These are phyloP conservation scores for Amanita phalloides DNA, from an alignment of 768 basidiomycete species.

Conservation along the genomic window DNA sequence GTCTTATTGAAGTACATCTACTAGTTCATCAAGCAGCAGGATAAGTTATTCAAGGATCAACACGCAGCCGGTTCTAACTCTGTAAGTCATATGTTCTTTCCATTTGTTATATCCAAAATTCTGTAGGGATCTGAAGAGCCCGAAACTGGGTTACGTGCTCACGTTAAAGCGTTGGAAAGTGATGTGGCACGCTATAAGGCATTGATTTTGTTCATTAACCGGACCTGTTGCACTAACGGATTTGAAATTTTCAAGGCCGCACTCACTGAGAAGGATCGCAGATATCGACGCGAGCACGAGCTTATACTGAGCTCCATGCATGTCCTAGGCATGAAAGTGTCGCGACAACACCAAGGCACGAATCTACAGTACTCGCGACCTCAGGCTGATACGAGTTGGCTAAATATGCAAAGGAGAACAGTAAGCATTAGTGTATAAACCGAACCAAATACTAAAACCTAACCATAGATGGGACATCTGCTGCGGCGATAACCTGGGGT, in stretches of 20 bases:
- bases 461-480: not conserved
- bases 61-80: conserved; percentile 46
- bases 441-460: not conserved
- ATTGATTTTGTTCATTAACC: conserved; percentile 1
- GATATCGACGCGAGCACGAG: conserved; percentile 69
- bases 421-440: conserved; percentile 15
- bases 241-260: not conserved
- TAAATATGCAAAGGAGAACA: conserved; percentile 52
- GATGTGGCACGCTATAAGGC: conserved; percentile 53
- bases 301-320: conserved; percentile 75
- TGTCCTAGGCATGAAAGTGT: conserved; percentile 50
- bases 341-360: conserved; percentile 49
- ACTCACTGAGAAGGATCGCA: conserved; percentile 44
- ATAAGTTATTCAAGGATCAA: conserved; percentile 80
- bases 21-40: conserved; percentile 89
- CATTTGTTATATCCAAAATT: not conserved
- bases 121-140: conserved; percentile 55
- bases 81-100: conserved; percentile 22
- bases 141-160: conserved; percentile 51
- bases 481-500: not conserved
- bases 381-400: conserved; percentile 51
- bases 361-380: conserved; percentile 29
- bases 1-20: conserved; percentile 16
- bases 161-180: conserved; percentile 56
- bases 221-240: not conserved